Conservation (phyloP, 192 early-diverging fungal species). For the Linnemannia exigua region DNA sequence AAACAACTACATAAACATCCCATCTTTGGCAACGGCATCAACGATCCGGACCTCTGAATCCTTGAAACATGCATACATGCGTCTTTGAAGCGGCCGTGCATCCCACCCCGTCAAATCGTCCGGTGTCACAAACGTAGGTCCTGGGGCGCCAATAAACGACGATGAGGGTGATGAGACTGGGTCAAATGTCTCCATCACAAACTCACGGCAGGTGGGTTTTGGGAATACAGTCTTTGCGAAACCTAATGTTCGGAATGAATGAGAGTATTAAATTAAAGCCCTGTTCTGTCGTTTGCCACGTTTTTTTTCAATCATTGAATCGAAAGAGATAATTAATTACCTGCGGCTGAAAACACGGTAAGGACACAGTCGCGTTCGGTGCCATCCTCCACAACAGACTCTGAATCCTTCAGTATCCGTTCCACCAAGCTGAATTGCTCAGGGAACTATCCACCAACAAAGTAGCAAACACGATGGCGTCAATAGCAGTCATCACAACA, state of each 20-base stretch:
- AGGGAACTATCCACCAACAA: slow-evolving; percentile 61
- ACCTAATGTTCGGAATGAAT: not conserved
- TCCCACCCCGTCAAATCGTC: slow-evolving; percentile 20
- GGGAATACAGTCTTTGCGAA: slow-evolving; percentile 41
- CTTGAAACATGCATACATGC: slow-evolving; percentile 26
- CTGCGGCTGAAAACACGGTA: slow-evolving; percentile 60
- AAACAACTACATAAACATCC: slow-evolving; percentile 27
- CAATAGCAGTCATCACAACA: not conserved
- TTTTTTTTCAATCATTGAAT: not conserved
- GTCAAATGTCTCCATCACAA: slow-evolving; percentile 63
- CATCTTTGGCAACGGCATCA: slow-evolving; percentile 51
- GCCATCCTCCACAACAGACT: slow-evolving; percentile 62
- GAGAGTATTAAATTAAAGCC: not conserved
- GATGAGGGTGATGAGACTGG: slow-evolving; percentile 11
- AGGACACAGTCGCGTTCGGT: slow-evolving; percentile 70
- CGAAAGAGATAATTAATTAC: slow-evolving; percentile 18
- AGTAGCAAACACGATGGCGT: not conserved
- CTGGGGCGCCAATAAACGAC: not conserved
- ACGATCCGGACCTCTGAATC: slow-evolving; percentile 46
- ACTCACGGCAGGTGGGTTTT: slow-evolving; percentile 68
- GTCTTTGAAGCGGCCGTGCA: slow-evolving; percentile 19
- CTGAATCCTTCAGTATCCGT: slow-evolving; percentile 56
- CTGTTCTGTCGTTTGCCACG: not conserved
- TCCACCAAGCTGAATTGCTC: slow-evolving; percentile 69
- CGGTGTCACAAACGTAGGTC: not conserved